Base-by-base conservation (phyloP, 495 filamentous ascomycete species). In the Hypoxylon lenormandii region DNA sequence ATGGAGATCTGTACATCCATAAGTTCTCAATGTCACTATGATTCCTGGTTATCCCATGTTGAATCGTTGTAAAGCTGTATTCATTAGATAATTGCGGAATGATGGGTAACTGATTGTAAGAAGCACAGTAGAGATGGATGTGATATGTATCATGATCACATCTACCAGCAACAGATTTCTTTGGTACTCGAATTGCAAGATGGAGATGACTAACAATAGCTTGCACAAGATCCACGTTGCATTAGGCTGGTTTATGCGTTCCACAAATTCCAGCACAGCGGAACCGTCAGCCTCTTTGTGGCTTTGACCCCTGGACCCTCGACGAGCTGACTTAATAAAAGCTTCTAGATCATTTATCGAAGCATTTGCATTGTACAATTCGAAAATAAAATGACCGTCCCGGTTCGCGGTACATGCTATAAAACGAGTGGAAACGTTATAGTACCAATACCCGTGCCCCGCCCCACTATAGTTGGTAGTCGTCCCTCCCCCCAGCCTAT, bases 311-410 rank as follows among this genome's bases (percentile, higher is more conserved):
- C 7, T 26, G 26, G 23, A 56, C 36, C 15, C 37, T 26, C 60
- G 33, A 4, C 15, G 8, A 33, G 30, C 30, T 33, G 30, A 33
- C 36, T 56, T n/a, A n/a, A n/a, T n/a, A n/a, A 28, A 49, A 65
- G 70, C 70, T 73, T 73, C 70, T 69, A 73, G 70, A 70, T 73
- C 37, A 33, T 56, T 37, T 40, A 70, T 73, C 61, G 70, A 73
- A 73, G 59, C 65, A 69, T 70, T 33, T 33, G 30, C 30, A 33
- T 28, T 58, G 50, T 56, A 42, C 45, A 38, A 60, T 7, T 7
- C 48, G 33, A 55, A 54, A 57, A 50, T 52, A 52, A 28, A 55
- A 66, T 60, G 56, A 55, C 13, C 30, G 30, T 33, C 30, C 10
- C 30, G 10, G 10, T 33, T 33, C 30, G 4, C 30, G 30, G 30